phyloP scores from a whole-genome alignment of 768 basidiomycete genomes.

The Phanerodontia chrysosporium region DNA sequence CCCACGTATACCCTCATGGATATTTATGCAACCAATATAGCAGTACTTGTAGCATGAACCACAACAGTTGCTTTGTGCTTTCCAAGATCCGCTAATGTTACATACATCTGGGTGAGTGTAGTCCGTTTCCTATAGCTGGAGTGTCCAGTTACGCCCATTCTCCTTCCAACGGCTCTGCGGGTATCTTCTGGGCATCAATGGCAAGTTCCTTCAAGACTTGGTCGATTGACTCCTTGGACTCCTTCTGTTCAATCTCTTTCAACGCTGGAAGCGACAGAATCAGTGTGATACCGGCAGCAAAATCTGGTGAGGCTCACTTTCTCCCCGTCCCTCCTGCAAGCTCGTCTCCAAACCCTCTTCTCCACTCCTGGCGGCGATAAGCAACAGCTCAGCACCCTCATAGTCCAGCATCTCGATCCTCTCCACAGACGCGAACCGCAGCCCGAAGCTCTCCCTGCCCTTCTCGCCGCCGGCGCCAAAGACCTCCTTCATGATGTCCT shows the following conservation, averaged over 20 bases:
- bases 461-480: conserved; percentile 42
- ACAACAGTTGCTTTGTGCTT: not conserved
- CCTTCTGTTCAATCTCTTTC: conserved; percentile 33
- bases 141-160: conserved; percentile 32
- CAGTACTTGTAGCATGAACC: not conserved
- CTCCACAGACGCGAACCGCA: conserved; percentile 49
- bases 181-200: conserved; percentile 36
- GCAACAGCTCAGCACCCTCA: conserved; percentile 47
- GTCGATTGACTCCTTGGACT: conserved; percentile 35
- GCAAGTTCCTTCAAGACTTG: conserved; percentile 44
- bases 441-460: conserved; percentile 43
- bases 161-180: conserved; percentile 46
- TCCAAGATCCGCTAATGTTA: not conserved
- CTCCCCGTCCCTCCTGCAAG: conserved; percentile 48
- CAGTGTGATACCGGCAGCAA: not conserved
- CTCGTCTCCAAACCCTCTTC: conserved; percentile 45
- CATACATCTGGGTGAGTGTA: not conserved
- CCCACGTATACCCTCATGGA: conserved; percentile 10
- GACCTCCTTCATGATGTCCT: conserved; percentile 41
- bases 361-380: conserved; percentile 48
- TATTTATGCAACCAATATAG: not conserved
- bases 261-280: conserved; percentile 29
- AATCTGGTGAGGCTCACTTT: conserved; percentile 32
- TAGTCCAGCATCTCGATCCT: conserved; percentile 51
- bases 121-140: not conserved